Base-by-base conservation (phyloP, 495 filamentous ascomycete species). In the Echria macrotheca region DNA sequence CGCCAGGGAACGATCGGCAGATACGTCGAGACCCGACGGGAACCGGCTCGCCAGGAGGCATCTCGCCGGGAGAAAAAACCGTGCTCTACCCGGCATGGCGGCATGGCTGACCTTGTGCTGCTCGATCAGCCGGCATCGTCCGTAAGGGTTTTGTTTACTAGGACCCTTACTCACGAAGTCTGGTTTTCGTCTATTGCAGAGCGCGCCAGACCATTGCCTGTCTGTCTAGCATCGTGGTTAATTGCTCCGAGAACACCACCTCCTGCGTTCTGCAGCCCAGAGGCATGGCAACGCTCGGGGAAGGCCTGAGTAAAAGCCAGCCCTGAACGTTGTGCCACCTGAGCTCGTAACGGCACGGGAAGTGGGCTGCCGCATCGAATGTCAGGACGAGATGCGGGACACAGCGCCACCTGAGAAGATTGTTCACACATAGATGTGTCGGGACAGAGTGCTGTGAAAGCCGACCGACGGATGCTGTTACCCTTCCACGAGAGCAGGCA, bases 331-430 rank as follows among this genome's bases (percentile, higher is more conserved):
- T 23, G 46, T 48, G 19, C 18, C 46, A 48, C 46, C 6, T 14
- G 23, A 25, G 24, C 46, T 48, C 46, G 36, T 48, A 39, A 39
- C 35, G 22, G 46, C 33, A 48, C 24, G 46, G 44, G 46, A 28
- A 5, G 6, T 48, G 46, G 46, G 46, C 40, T 48, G 46, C 36
- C 15, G 46, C 46, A 29, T 48, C 18, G 7, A 44, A 44, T 32
- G 26, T 32, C 25, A 32, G 26, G 26, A 21, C n/a, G 19, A n/a
- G 19, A 8, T 9, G 8, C 24, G 18, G 26, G 18, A 44, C 42
- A 15, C 22, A 18, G 25, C 24, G 1, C 21, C 6, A 18, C 26
- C 14, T n/a, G n/a, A 44, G 22, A 18, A n/a, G 15, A 15, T 44
- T 29, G 8, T 26, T 19, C 17, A 7, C 25, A 31, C 19, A 15